A percentile compares a stretch with the other conserved stretches of the same genome.
These are phyloP conservation scores for Fraxinus excelsior DNA, from an alignment of 257 asterid genomes.

Conservation along the genomic window DNA sequence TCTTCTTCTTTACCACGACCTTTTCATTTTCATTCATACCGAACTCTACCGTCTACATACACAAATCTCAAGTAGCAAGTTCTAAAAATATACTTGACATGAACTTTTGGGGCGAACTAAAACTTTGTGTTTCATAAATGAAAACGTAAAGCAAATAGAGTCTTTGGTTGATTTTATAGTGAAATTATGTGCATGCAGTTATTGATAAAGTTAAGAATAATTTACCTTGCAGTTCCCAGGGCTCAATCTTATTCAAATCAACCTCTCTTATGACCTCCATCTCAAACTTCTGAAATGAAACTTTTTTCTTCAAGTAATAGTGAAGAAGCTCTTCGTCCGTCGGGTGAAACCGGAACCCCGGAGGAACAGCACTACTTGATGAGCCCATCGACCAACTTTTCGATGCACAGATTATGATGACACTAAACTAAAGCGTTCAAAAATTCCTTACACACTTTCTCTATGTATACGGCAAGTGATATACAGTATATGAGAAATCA, in stretches of 20 bases:
- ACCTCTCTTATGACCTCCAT: constrained; percentile 91
- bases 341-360: constrained; percentile 90
- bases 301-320: constrained; percentile 80
- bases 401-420: too few species aligned
- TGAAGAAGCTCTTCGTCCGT: constrained; percentile 95
- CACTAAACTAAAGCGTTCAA: too few species aligned
- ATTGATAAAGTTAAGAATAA: background rate
- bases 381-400: constrained; percentile 38
- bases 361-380: constrained; percentile 78
- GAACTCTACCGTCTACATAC: too few species aligned
- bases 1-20: too few species aligned
- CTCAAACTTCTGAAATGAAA: constrained; percentile 81
- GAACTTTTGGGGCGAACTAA: too few species aligned
- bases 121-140: too few species aligned
- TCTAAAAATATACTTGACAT: too few species aligned
- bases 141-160: too few species aligned
- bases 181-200: too few species aligned
- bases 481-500: background rate
- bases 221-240: constrained; percentile 93
- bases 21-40: too few species aligned
- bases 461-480: background rate
- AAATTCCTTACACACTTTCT: background rate
- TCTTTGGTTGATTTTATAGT: too few species aligned
- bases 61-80: too few species aligned
- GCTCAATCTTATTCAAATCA: constrained; percentile 86